Evolutionary conservation across 805 yeast genomes (phyloP).

Genomic region (Yarrowia yakushimensis): DNA sequence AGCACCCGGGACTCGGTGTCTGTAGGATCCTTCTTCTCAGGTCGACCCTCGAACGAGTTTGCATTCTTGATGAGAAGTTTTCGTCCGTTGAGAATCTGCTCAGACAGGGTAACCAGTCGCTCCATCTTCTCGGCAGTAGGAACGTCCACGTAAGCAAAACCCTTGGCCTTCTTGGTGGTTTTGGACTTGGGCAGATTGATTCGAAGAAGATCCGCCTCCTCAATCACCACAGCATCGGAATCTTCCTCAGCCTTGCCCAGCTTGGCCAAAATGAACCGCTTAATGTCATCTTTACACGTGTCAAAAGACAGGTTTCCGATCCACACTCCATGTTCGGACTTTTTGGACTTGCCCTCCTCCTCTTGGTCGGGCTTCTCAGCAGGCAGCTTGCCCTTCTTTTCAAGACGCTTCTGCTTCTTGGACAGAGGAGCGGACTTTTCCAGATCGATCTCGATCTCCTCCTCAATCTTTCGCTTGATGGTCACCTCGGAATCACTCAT

Average conservation of each 20-base stretch:
- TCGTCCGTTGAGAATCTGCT: constrained; percentile 73
- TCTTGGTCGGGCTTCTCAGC: constrained; percentile 31
- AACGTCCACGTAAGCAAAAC: constrained; percentile 91
- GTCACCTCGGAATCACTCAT: constrained; percentile 3
- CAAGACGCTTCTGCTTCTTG: constrained; percentile 81
- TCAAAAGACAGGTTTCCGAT: constrained; percentile 88
- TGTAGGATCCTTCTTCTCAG: constrained; percentile 75
- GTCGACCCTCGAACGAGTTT: constrained; percentile 82
- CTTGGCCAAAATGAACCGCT: constrained; percentile 59
- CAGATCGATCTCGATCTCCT: constrained; percentile 44
- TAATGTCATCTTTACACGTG: constrained; percentile 70
- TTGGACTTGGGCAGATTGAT: constrained; percentile 72
- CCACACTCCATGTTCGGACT: constrained; percentile 77
- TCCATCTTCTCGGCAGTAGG: constrained; percentile 55
- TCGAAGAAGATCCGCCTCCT: constrained; percentile 62
- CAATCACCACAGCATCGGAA: constrained; percentile 42
- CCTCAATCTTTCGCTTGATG: constrained; percentile 27
- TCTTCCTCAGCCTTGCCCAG: constrained; percentile 37
- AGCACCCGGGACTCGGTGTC: constrained; percentile 56
- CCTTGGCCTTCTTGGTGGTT: constrained; percentile 49
- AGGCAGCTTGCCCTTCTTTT: constrained; percentile 57
- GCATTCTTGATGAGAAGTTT: constrained; percentile 80
- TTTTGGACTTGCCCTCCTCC: constrained; percentile 31
- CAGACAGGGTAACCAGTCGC: constrained; percentile 65
- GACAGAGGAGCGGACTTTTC: constrained; percentile 75